A percentile compares a stretch with the other conserved stretches of the same genome.
phyloP scores from a whole-genome alignment of 73 alveolate genomes.

The Tetrahymena thermophila region DNA sequence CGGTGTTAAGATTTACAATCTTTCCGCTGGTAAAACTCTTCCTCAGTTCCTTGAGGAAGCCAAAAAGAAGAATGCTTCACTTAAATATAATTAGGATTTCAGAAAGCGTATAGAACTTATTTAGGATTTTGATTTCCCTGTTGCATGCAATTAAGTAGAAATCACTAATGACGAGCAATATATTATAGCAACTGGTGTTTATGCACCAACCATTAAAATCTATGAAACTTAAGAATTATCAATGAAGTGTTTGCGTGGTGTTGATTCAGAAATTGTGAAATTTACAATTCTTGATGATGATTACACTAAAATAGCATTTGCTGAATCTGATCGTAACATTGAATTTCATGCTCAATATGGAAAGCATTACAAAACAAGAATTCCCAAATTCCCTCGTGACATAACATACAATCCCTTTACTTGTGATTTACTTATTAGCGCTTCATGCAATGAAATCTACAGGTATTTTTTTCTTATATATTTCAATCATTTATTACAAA shows the following conservation, averaged over 20 bases:
- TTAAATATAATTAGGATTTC: conserved; percentile 54
- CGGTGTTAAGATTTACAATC: conserved; percentile 56
- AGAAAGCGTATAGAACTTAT: conserved; percentile 56
- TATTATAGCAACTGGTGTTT: conserved; percentile 58
- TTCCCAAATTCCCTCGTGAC: conserved; percentile 74
- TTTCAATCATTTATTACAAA: too few relatives aligned
- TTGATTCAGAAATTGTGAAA: conserved; percentile 70
- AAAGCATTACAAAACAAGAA: conserved; percentile 71
- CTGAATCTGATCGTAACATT: conserved; percentile 67
- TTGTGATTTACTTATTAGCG: conserved; percentile 65
- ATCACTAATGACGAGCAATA: conserved; percentile 73
- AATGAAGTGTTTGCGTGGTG: conserved; percentile 70
- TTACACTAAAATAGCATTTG: conserved; percentile 65
- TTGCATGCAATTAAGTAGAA: conserved; percentile 55
- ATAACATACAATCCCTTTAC: conserved; percentile 60
- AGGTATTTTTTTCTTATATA: neutral
- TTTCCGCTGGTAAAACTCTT: conserved; percentile 55
- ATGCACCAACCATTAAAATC: conserved; percentile 69
- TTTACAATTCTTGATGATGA: conserved; percentile 62
- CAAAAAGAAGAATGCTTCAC: conserved; percentile 50
- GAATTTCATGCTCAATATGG: conserved; percentile 84
- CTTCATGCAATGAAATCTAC: conserved; percentile 62
- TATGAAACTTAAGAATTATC: conserved; percentile 62
- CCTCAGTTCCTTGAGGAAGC: conserved; percentile 70
- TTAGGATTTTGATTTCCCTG: conserved; percentile 66